Evolutionary conservation across 768 basidiomycete genomes (phyloP).

Genomic region (Macrocybe gigantea): DNA sequence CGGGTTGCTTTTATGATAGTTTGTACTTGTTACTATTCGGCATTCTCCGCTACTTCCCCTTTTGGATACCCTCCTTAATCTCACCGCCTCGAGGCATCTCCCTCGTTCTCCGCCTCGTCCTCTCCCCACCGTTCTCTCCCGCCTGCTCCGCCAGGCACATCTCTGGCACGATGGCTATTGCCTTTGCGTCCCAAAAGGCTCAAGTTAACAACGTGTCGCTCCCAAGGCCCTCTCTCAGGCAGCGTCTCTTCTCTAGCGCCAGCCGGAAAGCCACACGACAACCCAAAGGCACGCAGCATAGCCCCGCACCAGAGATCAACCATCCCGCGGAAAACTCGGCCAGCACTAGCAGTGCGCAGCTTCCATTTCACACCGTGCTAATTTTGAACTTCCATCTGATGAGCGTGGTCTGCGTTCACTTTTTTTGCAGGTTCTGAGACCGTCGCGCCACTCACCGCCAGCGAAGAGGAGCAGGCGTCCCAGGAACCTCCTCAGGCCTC

Average conservation of each 20-base stretch:
- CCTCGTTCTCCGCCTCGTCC: conserved; percentile 5
- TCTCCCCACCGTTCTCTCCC: background rate
- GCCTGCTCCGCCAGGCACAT: no score
- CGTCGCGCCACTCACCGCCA: background rate
- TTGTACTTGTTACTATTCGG: background rate
- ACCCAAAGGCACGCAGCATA: conserved; percentile 11
- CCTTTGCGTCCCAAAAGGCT: conserved; percentile 6
- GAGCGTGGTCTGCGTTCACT: background rate
- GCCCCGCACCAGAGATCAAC: conserved; percentile 8
- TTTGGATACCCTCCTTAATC: conserved; percentile 4
- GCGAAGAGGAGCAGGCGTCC: conserved; percentile 15
- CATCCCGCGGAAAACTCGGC: conserved; percentile 17
- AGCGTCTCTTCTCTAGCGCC: conserved; percentile 24
- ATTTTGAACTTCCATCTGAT: conserved; percentile 1
- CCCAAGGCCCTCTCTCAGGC: conserved; percentile 24
- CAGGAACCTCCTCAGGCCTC: conserved; percentile 4
- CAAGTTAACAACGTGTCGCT: conserved; percentile 7
- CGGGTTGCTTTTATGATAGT: background rate
- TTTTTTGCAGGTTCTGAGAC: background rate
- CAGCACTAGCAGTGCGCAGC: conserved; percentile 20
- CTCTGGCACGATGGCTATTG: conserved; percentile 3
- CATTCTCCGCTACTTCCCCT: conserved; percentile 1
- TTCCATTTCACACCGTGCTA: background rate
- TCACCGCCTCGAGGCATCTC: conserved; percentile 1
- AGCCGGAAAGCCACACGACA: conserved; percentile 16